Base-by-base conservation (phyloP, 176 grass and related monocot species). In the Miscanthus lutarioriparius region DNA sequence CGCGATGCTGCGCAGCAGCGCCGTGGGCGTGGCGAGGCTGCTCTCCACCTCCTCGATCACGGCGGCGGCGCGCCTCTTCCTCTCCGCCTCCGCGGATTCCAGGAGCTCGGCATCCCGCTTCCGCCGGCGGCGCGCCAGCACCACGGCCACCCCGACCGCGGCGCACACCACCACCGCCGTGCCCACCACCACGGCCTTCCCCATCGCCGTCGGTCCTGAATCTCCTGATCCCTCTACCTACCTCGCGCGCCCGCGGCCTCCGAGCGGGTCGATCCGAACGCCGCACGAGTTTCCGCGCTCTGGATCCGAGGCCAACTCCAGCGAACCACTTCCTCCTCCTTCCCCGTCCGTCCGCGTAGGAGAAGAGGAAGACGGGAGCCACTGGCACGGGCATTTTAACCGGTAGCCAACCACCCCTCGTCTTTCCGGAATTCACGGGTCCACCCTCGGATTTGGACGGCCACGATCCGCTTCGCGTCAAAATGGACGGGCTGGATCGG, bases 21-120 rank as follows among this genome's bases (percentile, higher is more conserved):
- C 84, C 45, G 93, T 92, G 54, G 92, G 95, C 67, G 95, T 87
- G 12, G 95, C 64, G 43, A 91, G 91, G 82, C 72, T 58, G 82
- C 72, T 75, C 95, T 95, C 90, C 11, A 97, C 83, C 7, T 97
- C 95, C 86, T 91, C 88, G 39, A 97, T 84, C 49, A 97, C 77
- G 19, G 71, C 78, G 2, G 41, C 72, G 28, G 65, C 76, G 66
- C 67, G 68, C 12, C 76, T 48, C 85, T 92, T 89, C 63, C 86
- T 40, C 40, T 78, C 87, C 1, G 81, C 81, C 84, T 17, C 82
- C 3, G 37, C 66, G 2, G 79, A 76, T 13, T 69, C 74, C 45
- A 38, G 26, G 27, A 86, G 59, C 45, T 86, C 84, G 72, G 48
- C 44, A 1, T 64, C 82, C n/a, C 92, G 28, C 63, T 27, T 67